Base-by-base conservation (phyloP, 345 rosid genomes). In the Populus deltoides region DNA sequence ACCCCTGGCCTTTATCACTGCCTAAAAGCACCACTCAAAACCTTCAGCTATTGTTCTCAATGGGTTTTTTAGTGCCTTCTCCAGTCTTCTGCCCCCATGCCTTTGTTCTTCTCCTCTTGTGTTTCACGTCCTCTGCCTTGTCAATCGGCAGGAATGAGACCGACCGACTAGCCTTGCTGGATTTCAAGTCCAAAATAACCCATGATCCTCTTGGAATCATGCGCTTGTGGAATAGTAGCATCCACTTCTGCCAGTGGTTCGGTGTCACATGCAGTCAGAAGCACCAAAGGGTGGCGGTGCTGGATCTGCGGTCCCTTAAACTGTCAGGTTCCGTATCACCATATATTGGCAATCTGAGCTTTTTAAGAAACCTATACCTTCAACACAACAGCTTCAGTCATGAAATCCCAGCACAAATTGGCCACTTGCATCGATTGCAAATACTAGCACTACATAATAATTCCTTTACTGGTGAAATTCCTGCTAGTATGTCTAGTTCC, bases 401-500 rank as follows among this genome's bases (percentile, higher is more conserved):
- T 29, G 72, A 75, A 20, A 78, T 82, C 61, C 81, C 85, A 20
- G 6, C n/a, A 1, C 76, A 70, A 20, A 6, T 82, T 31, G 65
- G 79, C 31, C 70, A 27, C 15, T 66, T 75, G 49, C 47, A 22
- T 22, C 24, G 74, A 22, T 55, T 81, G n/a, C 45, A 63, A 61
- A 16, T 1, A 17, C 39, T 82, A n/a, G n/a, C 1, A 4, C 38
- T 82, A 16, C 31, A 47, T 10, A 9, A 71, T 31, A 82, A 82
- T n/a, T 24, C 38, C 2, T 25, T 82, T 7, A 38, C 22, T 33
- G 70, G 70, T n/a, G 41, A 39, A 47, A 45, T 70, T 27, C 61
- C 73, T 43, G 59, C 73, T 20, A 75, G 61, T 31, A 2, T 82
- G 17, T 78, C 82, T 2, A 45, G 29, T 39, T 72, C 72, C 45